Evolutionary conservation across 1,284 basidiomycete genomes (phyloP), one percentile per base, ranked within the genome.

Genomic region (Ustilago sp.): DNA sequence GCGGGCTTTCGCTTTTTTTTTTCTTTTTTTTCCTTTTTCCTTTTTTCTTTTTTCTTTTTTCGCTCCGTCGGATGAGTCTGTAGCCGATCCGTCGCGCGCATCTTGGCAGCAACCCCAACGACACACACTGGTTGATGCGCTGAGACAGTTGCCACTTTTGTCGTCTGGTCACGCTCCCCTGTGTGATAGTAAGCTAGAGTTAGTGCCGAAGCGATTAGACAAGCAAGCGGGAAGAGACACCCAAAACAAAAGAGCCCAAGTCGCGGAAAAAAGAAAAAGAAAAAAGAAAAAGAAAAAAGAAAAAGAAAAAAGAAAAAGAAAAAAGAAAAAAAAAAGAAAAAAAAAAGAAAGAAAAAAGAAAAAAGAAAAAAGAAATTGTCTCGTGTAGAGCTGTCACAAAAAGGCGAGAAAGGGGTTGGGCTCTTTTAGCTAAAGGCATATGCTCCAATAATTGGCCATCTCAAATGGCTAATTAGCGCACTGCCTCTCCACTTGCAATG

Each of bases 381-480:
- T 56, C 54, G 41, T 57, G 36, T 57, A 53, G 28, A n/a, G 8
- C 32, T n/a, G 28, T 53, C 34, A 31, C n/a, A 36, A 17, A 38
- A 23, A 11, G 15, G n/a, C 9, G 34, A 9, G 8, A 50, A 32
- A 50, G 8, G 28, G 51, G 41, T 45, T 19, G n/a, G 1, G 7
- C 41, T 28, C 23, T 28, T 28, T 28, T 28, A 28, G 23, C 23
- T 3, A 28, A 28, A 28, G 23, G 23, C 2, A 45, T 13, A 48
- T 31, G n/a, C n/a, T 48, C 7, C 45, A 48, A 52, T 17, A 54
- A 54, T 0, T 28, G 23, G 23, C 23, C 23, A 28, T 28, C 23
- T 23, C 23, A 23, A 23, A 23, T 23, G 23, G 23, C 23, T 23
- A 23, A 23, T 28, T 28, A 28, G 23, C 3, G 23, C 23, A 28